phyloP scores from a whole-genome alignment of 2,329 filamentous ascomycete species.

The Botrytis galanthina region DNA sequence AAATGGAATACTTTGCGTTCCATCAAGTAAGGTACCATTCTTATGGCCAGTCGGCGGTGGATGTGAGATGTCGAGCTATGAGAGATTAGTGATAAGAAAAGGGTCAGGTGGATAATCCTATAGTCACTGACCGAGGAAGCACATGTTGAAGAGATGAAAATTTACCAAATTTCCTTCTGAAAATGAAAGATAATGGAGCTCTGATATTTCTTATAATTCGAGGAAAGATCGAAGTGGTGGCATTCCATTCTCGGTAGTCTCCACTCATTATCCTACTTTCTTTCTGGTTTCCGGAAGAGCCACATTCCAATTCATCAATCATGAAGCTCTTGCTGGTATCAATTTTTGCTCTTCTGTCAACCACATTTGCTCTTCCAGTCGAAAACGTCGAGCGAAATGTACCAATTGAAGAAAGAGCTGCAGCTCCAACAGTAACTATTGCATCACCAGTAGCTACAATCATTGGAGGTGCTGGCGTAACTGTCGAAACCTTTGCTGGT shows the following conservation, averaged over 20 bases:
- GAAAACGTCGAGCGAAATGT: neutral
- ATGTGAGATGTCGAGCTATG: neutral
- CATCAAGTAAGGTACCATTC: neutral
- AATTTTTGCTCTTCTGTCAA: neutral
- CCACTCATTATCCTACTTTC: neutral
- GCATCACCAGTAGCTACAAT: slow-evolving; percentile 24
- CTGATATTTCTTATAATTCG: neutral
- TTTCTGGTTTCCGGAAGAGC: neutral
- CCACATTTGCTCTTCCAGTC: neutral
- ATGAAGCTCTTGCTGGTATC: slow-evolving; percentile 16
- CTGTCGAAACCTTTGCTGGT: slow-evolving; percentile 64
- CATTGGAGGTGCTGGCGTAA: slow-evolving; percentile 20
- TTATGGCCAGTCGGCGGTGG: neutral
- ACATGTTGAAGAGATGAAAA: neutral
- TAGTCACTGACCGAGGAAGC: neutral
- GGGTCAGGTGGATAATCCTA: neutral
- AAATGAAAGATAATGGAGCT: neutral
- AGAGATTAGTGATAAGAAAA: neutral
- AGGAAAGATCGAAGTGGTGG: neutral
- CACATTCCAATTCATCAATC: neutral
- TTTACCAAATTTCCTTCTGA: neutral
- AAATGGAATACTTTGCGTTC: neutral
- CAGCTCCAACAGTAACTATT: slow-evolving; percentile 22
- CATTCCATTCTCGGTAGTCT: neutral
- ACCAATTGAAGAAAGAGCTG: slow-evolving; percentile 9